These are phyloP conservation scores for Pseudonectria foliicola DNA, from an alignment of 2,329 filamentous ascomycete species.

Conservation along the genomic window DNA sequence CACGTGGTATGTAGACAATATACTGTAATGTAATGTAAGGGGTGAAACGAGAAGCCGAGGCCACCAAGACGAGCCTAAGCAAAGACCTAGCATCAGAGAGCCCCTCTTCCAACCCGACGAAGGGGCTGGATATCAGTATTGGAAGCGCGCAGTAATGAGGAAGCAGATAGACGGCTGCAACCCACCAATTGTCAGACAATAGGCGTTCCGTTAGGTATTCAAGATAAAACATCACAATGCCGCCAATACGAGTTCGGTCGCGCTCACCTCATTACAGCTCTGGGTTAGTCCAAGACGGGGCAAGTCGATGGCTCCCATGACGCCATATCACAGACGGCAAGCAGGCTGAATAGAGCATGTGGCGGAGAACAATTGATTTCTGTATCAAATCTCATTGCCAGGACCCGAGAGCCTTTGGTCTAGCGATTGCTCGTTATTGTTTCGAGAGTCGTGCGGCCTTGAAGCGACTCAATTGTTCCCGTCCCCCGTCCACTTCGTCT, in stretches of 20 bases:
- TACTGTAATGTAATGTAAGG: conserved; percentile 42
- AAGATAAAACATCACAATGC: no score
- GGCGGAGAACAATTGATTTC: conserved; percentile 22
- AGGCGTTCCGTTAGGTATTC: conserved; percentile 20
- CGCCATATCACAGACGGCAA: conserved; percentile 15
- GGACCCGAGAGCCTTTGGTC: conserved; percentile 4
- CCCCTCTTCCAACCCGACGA: conserved; percentile 30
- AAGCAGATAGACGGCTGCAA: conserved; percentile 48
- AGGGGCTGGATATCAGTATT: conserved; percentile 36
- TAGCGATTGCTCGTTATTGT: conserved; percentile 27
- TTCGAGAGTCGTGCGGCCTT: conserved; percentile 60
- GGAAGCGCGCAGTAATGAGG: conserved; percentile 47
- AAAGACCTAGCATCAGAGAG: conserved; percentile 52
- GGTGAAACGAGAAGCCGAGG: conserved; percentile 57
- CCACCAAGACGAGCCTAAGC: conserved; percentile 29
- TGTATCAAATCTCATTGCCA: conserved; percentile 18
- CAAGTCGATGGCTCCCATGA: not conserved
- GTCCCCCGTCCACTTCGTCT: conserved; percentile 57
- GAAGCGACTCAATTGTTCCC: conserved; percentile 63
- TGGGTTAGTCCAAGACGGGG: conserved; percentile 4
- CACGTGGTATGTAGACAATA: not conserved
- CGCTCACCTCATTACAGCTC: not conserved
- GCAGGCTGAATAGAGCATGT: conserved; percentile 9
- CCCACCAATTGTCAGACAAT: conserved; percentile 45
- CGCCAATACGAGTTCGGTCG: no score